Percentiles rank a stretch among this genome's conserved stretches.
Conservation (phyloP, 257 asterid species). For the Pogostemon cablin region DNA sequence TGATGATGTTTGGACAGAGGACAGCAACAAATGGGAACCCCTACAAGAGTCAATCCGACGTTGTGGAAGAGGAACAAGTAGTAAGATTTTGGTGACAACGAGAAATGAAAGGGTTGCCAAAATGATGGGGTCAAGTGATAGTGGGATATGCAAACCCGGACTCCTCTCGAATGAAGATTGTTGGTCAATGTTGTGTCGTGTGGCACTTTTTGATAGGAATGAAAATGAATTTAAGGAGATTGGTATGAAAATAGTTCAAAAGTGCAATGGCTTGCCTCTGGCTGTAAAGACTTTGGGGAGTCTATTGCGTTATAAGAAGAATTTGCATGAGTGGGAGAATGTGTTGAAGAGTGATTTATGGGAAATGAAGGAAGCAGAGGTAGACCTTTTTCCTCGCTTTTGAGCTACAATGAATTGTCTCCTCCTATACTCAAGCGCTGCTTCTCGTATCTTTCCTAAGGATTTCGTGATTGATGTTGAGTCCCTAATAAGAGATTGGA, state of each 20-base stretch:
- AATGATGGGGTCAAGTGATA: too few species aligned
- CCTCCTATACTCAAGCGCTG: slow-evolving; percentile 37
- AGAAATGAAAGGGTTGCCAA: too few species aligned
- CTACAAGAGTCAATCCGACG: neutral
- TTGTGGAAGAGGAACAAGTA: neutral
- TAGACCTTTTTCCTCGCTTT: neutral
- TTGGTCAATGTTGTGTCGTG: slow-evolving; percentile 41
- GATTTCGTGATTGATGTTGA: slow-evolving; percentile 36
- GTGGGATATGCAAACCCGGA: slow-evolving; percentile 25
- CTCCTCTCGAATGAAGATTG: slow-evolving; percentile 36
- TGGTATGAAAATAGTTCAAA: too few species aligned
- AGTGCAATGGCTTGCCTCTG: too few species aligned
- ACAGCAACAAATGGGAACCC: slow-evolving; percentile 16
- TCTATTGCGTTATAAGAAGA: too few species aligned
- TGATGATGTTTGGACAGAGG: slow-evolving; percentile 4
- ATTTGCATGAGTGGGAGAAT: too few species aligned
- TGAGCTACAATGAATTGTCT: slow-evolving; percentile 39
- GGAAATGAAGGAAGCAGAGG: too few species aligned
- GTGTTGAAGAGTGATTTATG: too few species aligned
- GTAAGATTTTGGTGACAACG: too few species aligned
- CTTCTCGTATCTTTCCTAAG: slow-evolving; percentile 47
- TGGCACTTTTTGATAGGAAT: neutral
- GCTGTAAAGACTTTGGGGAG: too few species aligned
- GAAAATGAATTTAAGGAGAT: too few species aligned
- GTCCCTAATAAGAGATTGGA: too few species aligned